phyloP scores from a whole-genome alignment of 2,329 filamentous ascomycete species.

The Colletotrichum tamarilloi region DNA sequence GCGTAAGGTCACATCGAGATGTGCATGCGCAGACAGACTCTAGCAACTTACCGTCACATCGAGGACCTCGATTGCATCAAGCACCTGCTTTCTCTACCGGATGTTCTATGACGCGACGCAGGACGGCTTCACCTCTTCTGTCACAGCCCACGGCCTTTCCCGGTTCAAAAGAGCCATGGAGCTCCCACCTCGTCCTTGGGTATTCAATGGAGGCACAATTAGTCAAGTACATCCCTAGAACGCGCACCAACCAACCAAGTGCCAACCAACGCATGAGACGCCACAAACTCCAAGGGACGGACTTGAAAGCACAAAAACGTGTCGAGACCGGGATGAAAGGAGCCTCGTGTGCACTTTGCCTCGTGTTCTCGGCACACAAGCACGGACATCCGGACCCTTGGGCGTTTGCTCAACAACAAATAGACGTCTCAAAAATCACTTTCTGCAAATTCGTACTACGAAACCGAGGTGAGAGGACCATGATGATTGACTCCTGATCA shows the following conservation, averaged over 20 bases:
- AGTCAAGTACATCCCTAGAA: neutral
- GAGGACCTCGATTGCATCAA: neutral
- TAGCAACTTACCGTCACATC: neutral
- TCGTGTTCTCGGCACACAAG: constrained; percentile 16
- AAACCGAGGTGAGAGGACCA: constrained; percentile 17
- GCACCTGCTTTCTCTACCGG: neutral
- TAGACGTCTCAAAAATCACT: neutral
- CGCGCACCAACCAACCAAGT: neutral
- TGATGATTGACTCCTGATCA: neutral
- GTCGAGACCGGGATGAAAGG: constrained; percentile 28
- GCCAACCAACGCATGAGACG: neutral
- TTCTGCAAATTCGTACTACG: neutral
- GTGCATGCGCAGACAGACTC: neutral
- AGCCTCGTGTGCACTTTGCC: constrained; percentile 12
- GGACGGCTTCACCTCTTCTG: neutral
- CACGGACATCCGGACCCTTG: constrained; percentile 7
- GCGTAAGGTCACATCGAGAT: neutral
- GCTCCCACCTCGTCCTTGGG: neutral
- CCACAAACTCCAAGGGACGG: constrained; percentile 9
- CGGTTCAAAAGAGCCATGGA: neutral
- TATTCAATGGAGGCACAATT: neutral
- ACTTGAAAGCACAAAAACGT: constrained; percentile 21
- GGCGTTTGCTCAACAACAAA: neutral
- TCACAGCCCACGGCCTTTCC: neutral
- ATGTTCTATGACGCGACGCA: neutral